Evolutionary conservation across 805 yeast species (phyloP).

Genomic region (Danielia reshetovae): DNA sequence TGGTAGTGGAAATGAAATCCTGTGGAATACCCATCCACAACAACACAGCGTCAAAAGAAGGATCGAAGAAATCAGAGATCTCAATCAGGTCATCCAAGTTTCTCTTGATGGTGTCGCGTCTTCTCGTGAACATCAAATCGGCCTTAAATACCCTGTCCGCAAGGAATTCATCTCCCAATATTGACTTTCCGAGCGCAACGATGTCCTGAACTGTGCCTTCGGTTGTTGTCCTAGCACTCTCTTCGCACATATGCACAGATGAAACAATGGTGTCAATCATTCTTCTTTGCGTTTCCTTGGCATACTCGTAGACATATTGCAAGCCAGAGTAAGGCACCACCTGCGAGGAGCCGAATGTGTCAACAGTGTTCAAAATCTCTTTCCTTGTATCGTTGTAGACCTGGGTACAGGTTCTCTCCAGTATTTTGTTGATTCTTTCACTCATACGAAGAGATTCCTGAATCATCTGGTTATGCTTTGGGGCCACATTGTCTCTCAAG

Average conservation of each 20-base stretch:
- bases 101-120: constrained; percentile 57
- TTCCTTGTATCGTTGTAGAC: constrained; percentile 60
- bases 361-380: constrained; percentile 49
- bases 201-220: constrained; percentile 57
- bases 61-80: constrained; percentile 74
- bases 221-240: constrained; percentile 61
- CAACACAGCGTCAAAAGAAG: constrained; percentile 59
- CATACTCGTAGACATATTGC: constrained; percentile 63
- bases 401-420: constrained; percentile 56
- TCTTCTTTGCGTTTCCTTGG: constrained; percentile 60
- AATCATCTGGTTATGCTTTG: constrained; percentile 55
- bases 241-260: constrained; percentile 63
- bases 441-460: constrained; percentile 50
- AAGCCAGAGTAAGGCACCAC: constrained; percentile 59
- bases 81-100: constrained; percentile 58
- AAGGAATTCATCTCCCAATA: constrained; percentile 60
- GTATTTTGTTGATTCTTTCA: constrained; percentile 55
- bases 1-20: constrained; percentile 23
- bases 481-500: constrained; percentile 52
- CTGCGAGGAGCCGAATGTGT: constrained; percentile 47
- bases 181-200: constrained; percentile 54
- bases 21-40: constrained; percentile 40
- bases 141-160: constrained; percentile 62
- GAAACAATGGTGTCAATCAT: constrained; percentile 64
- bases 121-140: constrained; percentile 78